Percentiles rank a stretch among this genome's conserved stretches.
Conservation (phyloP, 768 basidiomycete species). For the Saitozyma sp. region DNA sequence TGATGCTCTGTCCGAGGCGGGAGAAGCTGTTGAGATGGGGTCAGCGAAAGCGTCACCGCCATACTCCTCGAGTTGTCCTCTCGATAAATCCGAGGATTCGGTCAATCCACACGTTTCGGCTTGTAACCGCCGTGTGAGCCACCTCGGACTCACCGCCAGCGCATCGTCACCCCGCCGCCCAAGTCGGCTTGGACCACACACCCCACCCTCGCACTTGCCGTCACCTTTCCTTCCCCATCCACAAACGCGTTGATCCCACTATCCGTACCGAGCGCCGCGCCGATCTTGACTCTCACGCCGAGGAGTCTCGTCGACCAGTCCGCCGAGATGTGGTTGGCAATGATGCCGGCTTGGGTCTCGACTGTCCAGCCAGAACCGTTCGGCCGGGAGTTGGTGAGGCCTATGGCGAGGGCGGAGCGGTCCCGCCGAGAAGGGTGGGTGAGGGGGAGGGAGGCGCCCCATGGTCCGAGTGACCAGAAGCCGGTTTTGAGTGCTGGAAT, state of each 20-base stretch:
- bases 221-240: conserved; percentile 49
- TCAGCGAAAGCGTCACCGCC: not conserved
- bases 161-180: conserved; percentile 48
- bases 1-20: conserved; percentile 53
- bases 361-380: conserved; percentile 50
- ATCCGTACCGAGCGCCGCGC: conserved; percentile 32
- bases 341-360: conserved; percentile 42
- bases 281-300: conserved; percentile 48
- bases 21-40: conserved; percentile 31
- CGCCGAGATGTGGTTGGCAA: conserved; percentile 34
- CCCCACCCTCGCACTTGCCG: conserved; percentile 46
- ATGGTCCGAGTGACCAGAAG: conserved; percentile 49
- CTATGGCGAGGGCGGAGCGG: conserved; percentile 43
- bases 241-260: conserved; percentile 43
- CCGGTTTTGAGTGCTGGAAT: conserved; percentile 44
- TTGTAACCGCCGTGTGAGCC: too few relatives aligned
- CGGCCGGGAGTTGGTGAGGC: conserved; percentile 36
- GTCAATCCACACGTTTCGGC: not conserved
- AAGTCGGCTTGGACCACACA: conserved; percentile 42
- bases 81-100: not conserved
- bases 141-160: conserved; percentile 31
- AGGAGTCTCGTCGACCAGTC: conserved; percentile 46
- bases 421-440: conserved; percentile 15
- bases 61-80: not conserved
- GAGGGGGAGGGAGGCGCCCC: conserved; percentile 41